These are phyloP conservation scores for Chenopodium berlandieri DNA, from an alignment of 148 eudicot genomes.

Conservation along the genomic window DNA sequence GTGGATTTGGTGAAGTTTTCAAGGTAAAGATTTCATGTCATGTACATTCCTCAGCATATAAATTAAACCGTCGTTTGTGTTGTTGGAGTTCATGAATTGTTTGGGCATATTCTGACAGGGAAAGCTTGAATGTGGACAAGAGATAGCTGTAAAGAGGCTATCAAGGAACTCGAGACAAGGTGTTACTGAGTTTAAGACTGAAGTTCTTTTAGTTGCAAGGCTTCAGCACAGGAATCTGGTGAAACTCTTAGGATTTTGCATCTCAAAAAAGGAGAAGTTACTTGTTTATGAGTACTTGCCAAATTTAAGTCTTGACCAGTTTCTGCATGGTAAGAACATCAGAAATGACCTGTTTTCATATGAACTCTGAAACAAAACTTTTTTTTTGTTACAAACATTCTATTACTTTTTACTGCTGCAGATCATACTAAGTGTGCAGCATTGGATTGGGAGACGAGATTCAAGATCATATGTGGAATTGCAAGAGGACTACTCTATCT, in stretches of 20 bases:
- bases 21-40: slow-evolving; percentile 19
- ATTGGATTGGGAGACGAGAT: slow-evolving; percentile 31
- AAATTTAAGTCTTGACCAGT: slow-evolving; percentile 30
- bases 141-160: slow-evolving; percentile 25
- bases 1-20: slow-evolving; percentile 38
- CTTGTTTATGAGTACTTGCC: slow-evolving; percentile 31
- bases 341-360: neutral
- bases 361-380: neutral
- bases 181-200: slow-evolving; percentile 27
- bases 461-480: slow-evolving; percentile 27
- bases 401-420: neutral
- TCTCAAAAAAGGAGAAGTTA: slow-evolving; percentile 24
- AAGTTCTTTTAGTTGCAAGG: slow-evolving; percentile 33
- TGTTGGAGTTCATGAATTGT: slow-evolving; percentile 1
- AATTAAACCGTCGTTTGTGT: neutral
- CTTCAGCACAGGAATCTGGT: slow-evolving; percentile 34
- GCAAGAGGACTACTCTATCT: slow-evolving; percentile 36
- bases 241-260: slow-evolving; percentile 31
- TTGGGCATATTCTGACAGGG: slow-evolving; percentile 4
- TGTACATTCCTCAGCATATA: neutral
- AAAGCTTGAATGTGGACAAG: slow-evolving; percentile 24
- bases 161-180: slow-evolving; percentile 27
- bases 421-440: slow-evolving; percentile 21
- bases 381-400: too few relatives aligned
- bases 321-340: slow-evolving; percentile 20